Evolutionary conservation across 2,329 filamentous ascomycete species (phyloP).

Genomic region (Aspergillus novofumigatus): DNA sequence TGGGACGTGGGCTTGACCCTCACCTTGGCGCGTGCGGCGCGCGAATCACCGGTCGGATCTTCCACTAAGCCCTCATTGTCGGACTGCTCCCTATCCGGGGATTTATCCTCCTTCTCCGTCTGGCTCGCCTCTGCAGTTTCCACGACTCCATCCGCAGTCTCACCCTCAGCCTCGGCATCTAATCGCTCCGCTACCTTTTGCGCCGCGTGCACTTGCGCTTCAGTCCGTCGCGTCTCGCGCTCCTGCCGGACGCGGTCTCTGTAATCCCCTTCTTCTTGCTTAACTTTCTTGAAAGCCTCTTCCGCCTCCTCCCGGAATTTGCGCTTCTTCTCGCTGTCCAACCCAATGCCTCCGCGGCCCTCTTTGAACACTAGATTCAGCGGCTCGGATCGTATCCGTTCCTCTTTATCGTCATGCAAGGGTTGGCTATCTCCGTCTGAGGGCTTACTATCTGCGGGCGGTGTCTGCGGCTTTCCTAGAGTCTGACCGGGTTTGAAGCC

Average conservation of each 20-base stretch:
- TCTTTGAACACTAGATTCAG: constrained; percentile 73
- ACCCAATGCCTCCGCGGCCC: constrained; percentile 74
- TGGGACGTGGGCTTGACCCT: constrained; percentile 54
- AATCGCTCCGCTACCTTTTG: constrained; percentile 80
- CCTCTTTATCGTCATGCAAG: background rate
- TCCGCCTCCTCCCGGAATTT: constrained; percentile 63
- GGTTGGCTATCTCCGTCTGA: background rate
- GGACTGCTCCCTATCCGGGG: background rate
- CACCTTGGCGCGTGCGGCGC: constrained; percentile 10
- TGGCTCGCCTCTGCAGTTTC: constrained; percentile 7
- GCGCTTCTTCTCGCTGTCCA: constrained; percentile 78
- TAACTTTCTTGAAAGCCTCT: constrained; percentile 55
- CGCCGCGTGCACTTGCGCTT: constrained; percentile 68
- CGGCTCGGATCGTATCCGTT: constrained; percentile 61
- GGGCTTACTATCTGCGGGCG: background rate
- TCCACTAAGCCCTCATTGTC: constrained; percentile 4
- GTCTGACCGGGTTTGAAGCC: constrained; percentile 75
- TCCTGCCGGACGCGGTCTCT: constrained; percentile 67
- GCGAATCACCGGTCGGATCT: background rate
- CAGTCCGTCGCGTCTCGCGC: constrained; percentile 62
- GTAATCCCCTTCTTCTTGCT: constrained; percentile 66
- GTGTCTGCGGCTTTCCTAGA: constrained; percentile 59
- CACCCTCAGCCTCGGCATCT: constrained; percentile 50
- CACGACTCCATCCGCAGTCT: constrained; percentile 14
- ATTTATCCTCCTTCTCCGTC: constrained; percentile 5